Evolutionary conservation across 768 basidiomycete species (phyloP).

Genomic region (Suillus sp.): DNA sequence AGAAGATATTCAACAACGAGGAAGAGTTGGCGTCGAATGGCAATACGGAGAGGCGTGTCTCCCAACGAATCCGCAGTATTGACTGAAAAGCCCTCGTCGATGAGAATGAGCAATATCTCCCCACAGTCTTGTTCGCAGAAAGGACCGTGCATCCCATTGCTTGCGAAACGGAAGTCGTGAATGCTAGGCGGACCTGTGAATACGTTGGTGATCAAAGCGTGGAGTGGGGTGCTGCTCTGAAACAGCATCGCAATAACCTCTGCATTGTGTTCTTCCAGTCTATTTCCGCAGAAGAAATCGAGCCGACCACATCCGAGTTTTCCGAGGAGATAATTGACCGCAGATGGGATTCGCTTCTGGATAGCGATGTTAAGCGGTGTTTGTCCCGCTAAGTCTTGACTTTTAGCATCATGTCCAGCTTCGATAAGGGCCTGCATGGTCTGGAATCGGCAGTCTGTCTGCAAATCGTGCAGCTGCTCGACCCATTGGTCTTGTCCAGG

Average conservation of each 20-base stretch:
- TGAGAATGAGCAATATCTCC: background rate
- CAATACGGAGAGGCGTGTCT: background rate
- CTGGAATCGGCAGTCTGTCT: background rate
- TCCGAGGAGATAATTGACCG: background rate
- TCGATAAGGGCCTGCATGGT: background rate
- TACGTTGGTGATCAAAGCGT: background rate
- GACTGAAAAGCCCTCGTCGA: background rate
- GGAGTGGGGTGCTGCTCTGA: background rate
- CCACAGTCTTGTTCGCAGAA: background rate
- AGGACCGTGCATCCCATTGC: background rate
- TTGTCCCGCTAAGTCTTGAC: background rate
- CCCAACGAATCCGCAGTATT: background rate
- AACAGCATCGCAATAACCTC: background rate
- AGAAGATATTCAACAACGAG: background rate
- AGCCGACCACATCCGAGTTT: background rate
- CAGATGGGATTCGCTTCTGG: background rate
- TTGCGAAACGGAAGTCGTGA: background rate
- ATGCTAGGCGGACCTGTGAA: background rate
- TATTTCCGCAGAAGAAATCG: slow-evolving; percentile 1
- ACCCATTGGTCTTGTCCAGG: background rate
- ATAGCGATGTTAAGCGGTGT: background rate
- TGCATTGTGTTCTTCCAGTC: background rate
- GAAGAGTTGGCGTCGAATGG: background rate
- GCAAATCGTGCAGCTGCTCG: background rate
- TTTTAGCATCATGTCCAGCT: background rate